Evolutionary conservation across 2,329 filamentous ascomycete species (phyloP), one percentile per base, ranked within the genome.

Genomic region (Penicillium sp.): DNA sequence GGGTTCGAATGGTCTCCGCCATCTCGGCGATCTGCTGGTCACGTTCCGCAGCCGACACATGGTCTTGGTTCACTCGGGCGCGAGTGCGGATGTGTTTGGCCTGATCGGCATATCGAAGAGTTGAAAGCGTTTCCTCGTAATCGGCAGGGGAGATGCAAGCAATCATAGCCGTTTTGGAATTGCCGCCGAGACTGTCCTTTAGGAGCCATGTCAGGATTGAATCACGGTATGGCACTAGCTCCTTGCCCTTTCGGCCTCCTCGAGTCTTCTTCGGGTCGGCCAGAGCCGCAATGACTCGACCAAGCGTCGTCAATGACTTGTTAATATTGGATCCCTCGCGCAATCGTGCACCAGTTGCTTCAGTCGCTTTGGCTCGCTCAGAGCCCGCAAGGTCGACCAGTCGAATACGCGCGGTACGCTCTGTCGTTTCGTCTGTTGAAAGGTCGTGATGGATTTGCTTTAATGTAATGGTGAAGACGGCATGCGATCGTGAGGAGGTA

Each of bases 91-190:
- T 99, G 57, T 90, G 89, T 81, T 99, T 99, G 61, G 95, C 95
- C 77, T 98, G 94, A 75, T 99, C 94, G 19, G 95, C 95, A 75
- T 99, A 99, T 39, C 95, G 91, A 13, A 99, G 86, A 1, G 95
- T 99, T 2, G 92, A 96, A 1, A 99, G 84, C 0, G 95, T 99
- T 75, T 99, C 95, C 58, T 99, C 95, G 73, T 99, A 98, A 78
- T 99, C 95, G 0, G 91, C 89, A 0, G 95, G 95, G 5, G 92
- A 89, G 67, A 99, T 96, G 74, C 95, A 98, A 9, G 95, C 95
- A 69, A 99, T 97, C 95, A 99, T 99, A 62, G 95, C 95, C 10
- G 95, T 99, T 78, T 98, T 99, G 71, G 89, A 94, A 82, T 99
- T 99, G 56, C 95, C 95, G 13, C 95, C 95, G 0, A 99, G 82